Evolutionary conservation across 106 monocot genomes (phyloP).

Genomic region (Allium sativum): DNA sequence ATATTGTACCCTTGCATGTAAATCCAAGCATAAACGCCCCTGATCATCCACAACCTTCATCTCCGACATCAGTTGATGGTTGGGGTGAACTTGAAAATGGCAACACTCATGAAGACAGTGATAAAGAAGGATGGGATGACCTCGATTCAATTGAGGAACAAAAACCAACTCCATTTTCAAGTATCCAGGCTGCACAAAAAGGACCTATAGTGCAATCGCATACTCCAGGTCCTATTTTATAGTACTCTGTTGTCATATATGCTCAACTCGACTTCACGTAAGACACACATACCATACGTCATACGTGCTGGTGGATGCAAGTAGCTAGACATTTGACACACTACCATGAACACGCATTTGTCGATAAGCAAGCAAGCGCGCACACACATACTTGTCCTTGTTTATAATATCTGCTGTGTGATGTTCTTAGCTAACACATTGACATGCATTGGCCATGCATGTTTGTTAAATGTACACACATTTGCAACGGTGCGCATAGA

Average conservation of each 20-base stretch:
- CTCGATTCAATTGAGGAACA: conserved; percentile 67
- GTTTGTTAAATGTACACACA: too few relatives aligned
- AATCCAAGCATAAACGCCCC: conserved; percentile 23
- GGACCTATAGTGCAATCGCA: conserved; percentile 53
- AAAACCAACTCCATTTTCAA: conserved; percentile 34
- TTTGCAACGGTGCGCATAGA: too few relatives aligned
- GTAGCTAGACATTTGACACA: too few relatives aligned
- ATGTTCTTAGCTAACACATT: too few relatives aligned
- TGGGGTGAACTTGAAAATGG: conserved; percentile 82
- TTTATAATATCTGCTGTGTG: too few relatives aligned
- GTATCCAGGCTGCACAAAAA: conserved; percentile 83
- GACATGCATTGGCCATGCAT: too few relatives aligned
- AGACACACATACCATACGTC: too few relatives aligned
- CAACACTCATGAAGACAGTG: conserved; percentile 42
- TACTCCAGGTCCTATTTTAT: conserved; percentile 17
- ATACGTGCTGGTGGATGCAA: too few relatives aligned
- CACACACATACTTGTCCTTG: too few relatives aligned
- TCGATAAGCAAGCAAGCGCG: too few relatives aligned
- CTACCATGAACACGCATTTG: too few relatives aligned
- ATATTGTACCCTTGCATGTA: conserved; percentile 11
- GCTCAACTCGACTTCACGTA: neutral
- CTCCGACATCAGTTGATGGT: conserved; percentile 71
- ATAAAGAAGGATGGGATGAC: conserved; percentile 95
- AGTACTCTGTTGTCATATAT: neutral
- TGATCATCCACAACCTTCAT: conserved; percentile 57